Base-by-base conservation (phyloP, 2,329 filamentous ascomycete genomes). In the Diaporthe citri region DNA sequence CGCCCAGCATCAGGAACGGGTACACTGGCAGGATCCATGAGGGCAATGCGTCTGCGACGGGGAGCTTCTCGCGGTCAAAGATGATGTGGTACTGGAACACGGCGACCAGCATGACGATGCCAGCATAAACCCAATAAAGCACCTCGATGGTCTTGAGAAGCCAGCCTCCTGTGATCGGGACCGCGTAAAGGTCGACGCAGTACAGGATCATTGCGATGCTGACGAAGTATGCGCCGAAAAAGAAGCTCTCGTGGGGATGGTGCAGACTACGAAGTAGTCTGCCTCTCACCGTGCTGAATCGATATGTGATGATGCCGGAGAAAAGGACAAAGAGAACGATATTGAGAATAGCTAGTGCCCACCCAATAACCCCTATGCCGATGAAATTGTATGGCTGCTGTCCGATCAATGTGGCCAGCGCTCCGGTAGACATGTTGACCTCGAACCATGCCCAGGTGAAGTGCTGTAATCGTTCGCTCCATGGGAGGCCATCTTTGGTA, bases 241-340 rank as follows among this genome's bases (percentile, higher is more conserved):
- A 93, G 10, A 93, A 85, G 34, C 87, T 89, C 79, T 94, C 92
- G 0, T 91, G 93, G 0, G 92, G 91, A 82, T 93, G 91, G 48
- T 90, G 80, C 60, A 93, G 88, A 0, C 88, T 91, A 1, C 89
- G 86, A 77, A 85, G 86, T 79, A 93, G 91, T 0, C 89, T 92
- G 39, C 87, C 84, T 0, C 90, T 90, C 77, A 90, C 90, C 71
- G 85, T 83, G 75, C 88, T 87, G 80, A 93, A 93, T 17, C 92
- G 87, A 0, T 88, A 80, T 4, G 87, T 83, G 56, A 93, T 88
- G 81, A 92, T 88, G 36, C 80, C 79, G 78, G 88, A 85, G 71
- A 92, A 86, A 20, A 82, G 34, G 31, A 87, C 22, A 77, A 88
- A 89, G 10, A 93, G 82, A 2, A 85, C 80, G 56, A 90, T 82